These are phyloP conservation scores for Diaporthe amygdali DNA, from an alignment of 2,329 filamentous ascomycete species.

Conservation along the genomic window DNA sequence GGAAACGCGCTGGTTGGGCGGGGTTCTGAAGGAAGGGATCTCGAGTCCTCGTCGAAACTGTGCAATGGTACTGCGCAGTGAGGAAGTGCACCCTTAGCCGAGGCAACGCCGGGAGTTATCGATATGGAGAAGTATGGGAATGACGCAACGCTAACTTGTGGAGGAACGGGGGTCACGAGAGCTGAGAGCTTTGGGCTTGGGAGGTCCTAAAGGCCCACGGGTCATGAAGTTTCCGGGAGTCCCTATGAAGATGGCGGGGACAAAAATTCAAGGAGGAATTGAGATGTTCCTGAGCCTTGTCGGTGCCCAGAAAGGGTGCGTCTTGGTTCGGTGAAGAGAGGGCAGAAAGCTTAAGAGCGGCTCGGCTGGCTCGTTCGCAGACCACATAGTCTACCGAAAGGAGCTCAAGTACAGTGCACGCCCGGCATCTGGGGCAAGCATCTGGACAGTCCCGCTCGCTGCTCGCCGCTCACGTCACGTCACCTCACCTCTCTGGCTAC, in stretches of 20 bases:
- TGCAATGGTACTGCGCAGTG: neutral
- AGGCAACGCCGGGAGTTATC: slow-evolving; percentile 26
- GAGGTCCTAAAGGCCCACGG: neutral
- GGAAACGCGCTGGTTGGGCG: neutral
- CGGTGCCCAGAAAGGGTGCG: neutral
- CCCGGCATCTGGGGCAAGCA: slow-evolving; percentile 1
- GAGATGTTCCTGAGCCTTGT: neutral
- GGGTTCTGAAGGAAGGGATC: neutral
- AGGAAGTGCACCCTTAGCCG: slow-evolving; percentile 22
- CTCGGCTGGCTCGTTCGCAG: neutral
- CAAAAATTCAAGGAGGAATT: neutral
- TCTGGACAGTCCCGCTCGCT: neutral
- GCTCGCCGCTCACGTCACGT: slow-evolving; percentile 8
- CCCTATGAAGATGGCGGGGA: neutral
- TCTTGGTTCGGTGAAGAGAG: neutral
- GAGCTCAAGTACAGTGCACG: neutral
- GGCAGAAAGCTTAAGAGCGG: slow-evolving; percentile 3
- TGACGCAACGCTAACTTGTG: slow-evolving; percentile 15
- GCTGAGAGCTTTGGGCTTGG: neutral
- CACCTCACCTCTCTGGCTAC: neutral
- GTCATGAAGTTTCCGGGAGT: neutral
- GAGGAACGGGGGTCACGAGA: slow-evolving; percentile 16
- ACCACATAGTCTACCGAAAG: slow-evolving; percentile 9
- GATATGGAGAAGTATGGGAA: slow-evolving; percentile 16
- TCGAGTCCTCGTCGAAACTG: neutral